Conservation (phyloP, 2,329 filamentous ascomycete species). For the Orbilia javanica region DNA sequence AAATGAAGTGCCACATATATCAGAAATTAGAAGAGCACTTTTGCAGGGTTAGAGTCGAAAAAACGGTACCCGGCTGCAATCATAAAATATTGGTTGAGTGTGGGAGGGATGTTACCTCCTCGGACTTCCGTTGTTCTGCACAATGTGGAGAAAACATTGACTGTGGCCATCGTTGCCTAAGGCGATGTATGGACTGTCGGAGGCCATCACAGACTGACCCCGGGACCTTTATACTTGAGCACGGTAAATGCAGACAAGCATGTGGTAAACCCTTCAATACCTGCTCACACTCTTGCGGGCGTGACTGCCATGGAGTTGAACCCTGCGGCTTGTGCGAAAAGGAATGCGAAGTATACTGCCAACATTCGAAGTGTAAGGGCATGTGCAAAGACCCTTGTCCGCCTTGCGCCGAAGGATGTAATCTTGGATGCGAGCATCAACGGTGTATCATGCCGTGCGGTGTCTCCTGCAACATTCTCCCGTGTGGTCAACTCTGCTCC, state of each 20-base stretch:
- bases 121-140: constrained; percentile 68
- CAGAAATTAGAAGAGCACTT: constrained; percentile 68
- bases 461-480: constrained; percentile 76
- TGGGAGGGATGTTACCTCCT: constrained; percentile 66
- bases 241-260: constrained; percentile 68
- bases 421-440: constrained; percentile 71
- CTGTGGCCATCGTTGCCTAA: constrained; percentile 74
- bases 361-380: constrained; percentile 71
- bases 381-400: constrained; percentile 73
- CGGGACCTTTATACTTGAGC: constrained; percentile 64
- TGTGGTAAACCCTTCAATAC: constrained; percentile 70
- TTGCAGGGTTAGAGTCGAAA: constrained; percentile 69
- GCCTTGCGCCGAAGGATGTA: constrained; percentile 73
- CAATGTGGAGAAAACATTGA: constrained; percentile 67
- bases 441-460: constrained; percentile 70
- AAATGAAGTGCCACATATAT: constrained; percentile 64
- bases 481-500: constrained; percentile 74
- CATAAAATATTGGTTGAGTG: constrained; percentile 71
- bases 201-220: constrained; percentile 61
- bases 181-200: constrained; percentile 69
- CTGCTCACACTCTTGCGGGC: constrained; percentile 72
- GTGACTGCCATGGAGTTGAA: constrained; percentile 69
- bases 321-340: constrained; percentile 68
- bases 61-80: constrained; percentile 70
- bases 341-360: constrained; percentile 72